These are phyloP conservation scores for Sporobolomyces pararoseus DNA, from an alignment of 768 basidiomycete species.

Conservation along the genomic window DNA sequence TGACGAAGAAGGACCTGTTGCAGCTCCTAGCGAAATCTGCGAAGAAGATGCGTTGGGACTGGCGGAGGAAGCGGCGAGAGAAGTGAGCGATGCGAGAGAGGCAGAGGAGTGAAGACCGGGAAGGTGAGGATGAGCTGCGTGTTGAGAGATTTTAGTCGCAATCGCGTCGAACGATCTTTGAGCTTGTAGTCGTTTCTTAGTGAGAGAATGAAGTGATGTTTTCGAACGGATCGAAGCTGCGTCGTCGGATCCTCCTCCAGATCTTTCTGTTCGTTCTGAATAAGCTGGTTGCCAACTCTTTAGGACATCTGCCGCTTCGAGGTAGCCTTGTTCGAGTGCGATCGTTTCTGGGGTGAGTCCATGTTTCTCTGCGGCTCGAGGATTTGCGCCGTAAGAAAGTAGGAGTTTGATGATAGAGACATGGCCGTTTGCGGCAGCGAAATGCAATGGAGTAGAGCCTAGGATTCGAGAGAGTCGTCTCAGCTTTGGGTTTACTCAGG, in stretches of 20 bases:
- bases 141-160: conserved; percentile 53
- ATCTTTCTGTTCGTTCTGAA: conserved; percentile 19
- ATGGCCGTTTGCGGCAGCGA: conserved; percentile 93
- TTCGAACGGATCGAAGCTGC: conserved; percentile 48
- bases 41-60: conserved; percentile 53
- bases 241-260: conserved; percentile 10
- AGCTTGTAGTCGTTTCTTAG: conserved; percentile 56
- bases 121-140: conserved; percentile 48
- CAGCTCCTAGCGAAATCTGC: conserved; percentile 51
- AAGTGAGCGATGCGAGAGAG: conserved; percentile 48
- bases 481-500: neutral
- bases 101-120: conserved; percentile 45
- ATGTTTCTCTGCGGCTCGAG: conserved; percentile 81
- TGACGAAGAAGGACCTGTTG: neutral
- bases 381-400: conserved; percentile 75
- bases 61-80: conserved; percentile 49
- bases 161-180: conserved; percentile 77
- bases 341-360: conserved; percentile 81
- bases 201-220: conserved; percentile 2
- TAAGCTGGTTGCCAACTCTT: conserved; percentile 51
- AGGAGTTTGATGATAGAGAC: conserved; percentile 69
- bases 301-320: conserved; percentile 70
- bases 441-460: conserved; percentile 76
- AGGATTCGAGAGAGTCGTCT: neutral
- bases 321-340: conserved; percentile 73